Percentiles rank a stretch among this genome's conserved stretches.
Conservation (phyloP, 208 protist species). For the Wallacemonas sp. region DNA sequence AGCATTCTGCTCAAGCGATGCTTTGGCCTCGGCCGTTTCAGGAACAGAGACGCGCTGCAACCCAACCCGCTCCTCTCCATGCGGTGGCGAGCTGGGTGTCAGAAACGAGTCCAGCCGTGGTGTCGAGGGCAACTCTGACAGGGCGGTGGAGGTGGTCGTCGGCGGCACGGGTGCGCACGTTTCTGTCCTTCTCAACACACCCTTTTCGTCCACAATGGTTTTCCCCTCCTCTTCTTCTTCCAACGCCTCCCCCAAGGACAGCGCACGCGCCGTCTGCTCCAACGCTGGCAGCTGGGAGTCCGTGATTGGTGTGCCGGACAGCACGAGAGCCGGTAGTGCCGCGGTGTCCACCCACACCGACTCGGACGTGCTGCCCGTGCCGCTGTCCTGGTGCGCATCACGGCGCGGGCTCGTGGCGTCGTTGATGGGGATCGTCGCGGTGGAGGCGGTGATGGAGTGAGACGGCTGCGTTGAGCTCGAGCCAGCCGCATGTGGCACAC, state of each 20-base stretch:
- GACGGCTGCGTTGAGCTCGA: too few relatives aligned
- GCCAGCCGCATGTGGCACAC: too few relatives aligned
- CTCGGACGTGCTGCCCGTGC: neutral
- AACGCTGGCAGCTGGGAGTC: too few relatives aligned
- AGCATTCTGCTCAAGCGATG: too few relatives aligned
- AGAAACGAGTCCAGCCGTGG: slow-evolving; percentile 10
- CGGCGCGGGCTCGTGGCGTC: too few relatives aligned
- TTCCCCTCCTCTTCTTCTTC: too few relatives aligned
- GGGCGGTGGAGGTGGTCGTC: neutral
- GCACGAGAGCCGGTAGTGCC: neutral
- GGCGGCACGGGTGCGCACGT: neutral
- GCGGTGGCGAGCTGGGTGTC: neutral
- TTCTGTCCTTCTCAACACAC: neutral
- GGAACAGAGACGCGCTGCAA: neutral
- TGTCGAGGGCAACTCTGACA: neutral
- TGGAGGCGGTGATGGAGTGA: too few relatives aligned
- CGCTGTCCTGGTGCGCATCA: too few relatives aligned
- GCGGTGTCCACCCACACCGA: neutral
- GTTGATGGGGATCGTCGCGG: too few relatives aligned
- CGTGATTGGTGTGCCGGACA: too few relatives aligned
- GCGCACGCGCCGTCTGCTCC: too few relatives aligned
- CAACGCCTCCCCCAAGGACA: too few relatives aligned
- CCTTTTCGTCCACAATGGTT: neutral
- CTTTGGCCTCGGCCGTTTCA: neutral
- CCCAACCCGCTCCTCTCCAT: neutral